These are phyloP conservation scores for Persicaria maculosa DNA, from an alignment of 148 eudicot species.

Conservation along the genomic window DNA sequence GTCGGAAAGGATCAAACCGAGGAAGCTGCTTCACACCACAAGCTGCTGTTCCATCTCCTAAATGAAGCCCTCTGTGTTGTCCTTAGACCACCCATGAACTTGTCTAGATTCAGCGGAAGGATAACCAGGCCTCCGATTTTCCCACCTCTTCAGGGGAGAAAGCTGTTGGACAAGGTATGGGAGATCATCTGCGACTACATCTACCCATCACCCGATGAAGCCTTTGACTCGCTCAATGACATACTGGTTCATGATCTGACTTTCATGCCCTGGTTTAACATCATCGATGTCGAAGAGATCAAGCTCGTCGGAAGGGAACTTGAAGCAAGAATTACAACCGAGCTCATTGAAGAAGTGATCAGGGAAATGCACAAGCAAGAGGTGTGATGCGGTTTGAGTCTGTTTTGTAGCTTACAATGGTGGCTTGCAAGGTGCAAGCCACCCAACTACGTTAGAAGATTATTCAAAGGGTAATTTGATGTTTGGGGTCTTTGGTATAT, in stretches of 20 bases:
- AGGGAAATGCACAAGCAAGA: slow-evolving; percentile 20
- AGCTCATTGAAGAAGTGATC: slow-evolving; percentile 62
- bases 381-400: too few species aligned
- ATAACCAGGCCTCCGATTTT: slow-evolving; percentile 24
- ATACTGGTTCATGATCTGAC: slow-evolving; percentile 56
- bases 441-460: too few species aligned
- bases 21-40: slow-evolving; percentile 42
- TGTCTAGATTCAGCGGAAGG: slow-evolving; percentile 47
- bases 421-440: too few species aligned
- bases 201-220: slow-evolving; percentile 40
- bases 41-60: slow-evolving; percentile 52
- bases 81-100: slow-evolving; percentile 45
- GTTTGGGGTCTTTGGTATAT: too few species aligned
- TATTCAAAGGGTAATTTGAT: too few species aligned
- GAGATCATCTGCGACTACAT: slow-evolving; percentile 39
- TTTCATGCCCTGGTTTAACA: slow-evolving; percentile 46
- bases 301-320: slow-evolving; percentile 54
- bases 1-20: slow-evolving; percentile 19
- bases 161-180: slow-evolving; percentile 61
- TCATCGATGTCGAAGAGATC: slow-evolving; percentile 44
- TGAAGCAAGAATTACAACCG: slow-evolving; percentile 46
- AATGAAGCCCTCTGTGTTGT: slow-evolving; percentile 66
- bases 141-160: slow-evolving; percentile 46
- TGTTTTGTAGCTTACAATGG: too few species aligned
- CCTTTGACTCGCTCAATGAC: slow-evolving; percentile 36